A percentile compares a stretch with the other conserved stretches of the same genome.
Evolutionary conservation across 768 basidiomycete genomes (phyloP).

Genomic region (Neoboletus brunneissimus): DNA sequence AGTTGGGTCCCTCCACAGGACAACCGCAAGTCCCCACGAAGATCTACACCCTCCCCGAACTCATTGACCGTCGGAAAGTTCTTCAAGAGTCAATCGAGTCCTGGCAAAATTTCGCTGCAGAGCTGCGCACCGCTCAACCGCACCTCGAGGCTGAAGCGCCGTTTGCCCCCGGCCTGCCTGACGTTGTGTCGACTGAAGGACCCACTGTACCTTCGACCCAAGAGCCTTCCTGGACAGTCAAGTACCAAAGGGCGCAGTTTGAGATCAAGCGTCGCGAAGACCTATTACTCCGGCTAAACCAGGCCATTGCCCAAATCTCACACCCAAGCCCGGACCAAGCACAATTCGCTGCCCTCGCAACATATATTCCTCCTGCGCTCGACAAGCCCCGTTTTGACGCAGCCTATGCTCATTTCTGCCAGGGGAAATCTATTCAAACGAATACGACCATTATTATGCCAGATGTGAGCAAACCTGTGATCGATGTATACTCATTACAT

Average conservation of each 20-base stretch:
- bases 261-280: slow-evolving; percentile 33
- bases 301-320: slow-evolving; percentile 25
- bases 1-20: slow-evolving; percentile 16
- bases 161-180: background rate
- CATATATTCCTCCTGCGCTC: slow-evolving; percentile 29
- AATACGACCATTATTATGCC: slow-evolving; percentile 32
- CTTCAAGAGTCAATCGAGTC: slow-evolving; percentile 30
- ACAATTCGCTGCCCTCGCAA: slow-evolving; percentile 25
- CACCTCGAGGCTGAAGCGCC: slow-evolving; percentile 7
- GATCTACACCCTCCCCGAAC: slow-evolving; percentile 26
- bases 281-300: slow-evolving; percentile 26
- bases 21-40: slow-evolving; percentile 18
- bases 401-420: slow-evolving; percentile 29
- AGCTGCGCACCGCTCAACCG: slow-evolving; percentile 18
- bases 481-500: slow-evolving; percentile 32
- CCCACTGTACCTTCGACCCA: slow-evolving; percentile 1
- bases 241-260: slow-evolving; percentile 24
- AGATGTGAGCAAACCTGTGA: slow-evolving; percentile 22
- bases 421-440: slow-evolving; percentile 24
- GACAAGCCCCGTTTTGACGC: slow-evolving; percentile 29
- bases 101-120: slow-evolving; percentile 18
- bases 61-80: slow-evolving; percentile 20
- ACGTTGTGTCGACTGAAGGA: background rate
- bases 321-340: slow-evolving; percentile 25
- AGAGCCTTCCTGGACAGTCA: slow-evolving; percentile 21